Percentiles rank a stretch among this genome's conserved stretches.
Conservation (phyloP, 1,139 yeast species). For the Magnusiomyces tetraspermus region DNA sequence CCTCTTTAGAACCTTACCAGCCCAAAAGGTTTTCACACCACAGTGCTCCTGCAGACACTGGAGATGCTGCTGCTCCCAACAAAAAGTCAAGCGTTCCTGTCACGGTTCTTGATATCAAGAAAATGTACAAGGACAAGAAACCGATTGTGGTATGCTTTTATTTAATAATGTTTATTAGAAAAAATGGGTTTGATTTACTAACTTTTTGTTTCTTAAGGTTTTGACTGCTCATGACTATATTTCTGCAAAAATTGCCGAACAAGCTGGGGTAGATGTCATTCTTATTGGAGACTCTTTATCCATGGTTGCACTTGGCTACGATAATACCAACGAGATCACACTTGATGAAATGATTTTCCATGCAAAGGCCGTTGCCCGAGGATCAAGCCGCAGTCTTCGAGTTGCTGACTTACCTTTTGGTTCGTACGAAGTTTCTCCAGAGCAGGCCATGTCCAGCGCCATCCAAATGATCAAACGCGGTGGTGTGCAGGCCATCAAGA, state of each 20-base stretch:
- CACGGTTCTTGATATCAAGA: slow-evolving; percentile 38
- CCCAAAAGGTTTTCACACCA: background rate
- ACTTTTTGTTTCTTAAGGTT: slow-evolving; percentile 11
- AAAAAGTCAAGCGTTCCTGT: slow-evolving; percentile 14
- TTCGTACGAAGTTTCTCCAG: slow-evolving; percentile 55
- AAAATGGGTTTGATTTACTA: background rate
- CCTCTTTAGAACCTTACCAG: background rate
- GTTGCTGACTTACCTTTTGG: slow-evolving; percentile 93
- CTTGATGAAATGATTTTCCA: slow-evolving; percentile 76
- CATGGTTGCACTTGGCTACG: slow-evolving; percentile 81
- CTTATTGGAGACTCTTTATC: slow-evolving; percentile 89
- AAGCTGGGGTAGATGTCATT: slow-evolving; percentile 58
- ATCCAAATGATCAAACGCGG: slow-evolving; percentile 50
- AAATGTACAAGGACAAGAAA: slow-evolving; percentile 35
- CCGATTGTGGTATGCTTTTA: slow-evolving; percentile 51
- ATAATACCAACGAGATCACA: slow-evolving; percentile 62
- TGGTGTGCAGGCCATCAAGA: slow-evolving; percentile 67
- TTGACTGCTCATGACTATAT: slow-evolving; percentile 84
- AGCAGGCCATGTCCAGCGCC: slow-evolving; percentile 59
- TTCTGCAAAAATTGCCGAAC: slow-evolving; percentile 63
- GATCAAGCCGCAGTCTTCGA: slow-evolving; percentile 53
- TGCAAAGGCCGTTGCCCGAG: slow-evolving; percentile 66
- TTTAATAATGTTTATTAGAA: background rate
- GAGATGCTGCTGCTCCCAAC: background rate
- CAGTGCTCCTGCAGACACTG: background rate